Percentiles rank a stretch among this genome's conserved stretches.
Conservation (phyloP, 495 filamentous ascomycete genomes). For the Neurospora tetrasperma region DNA sequence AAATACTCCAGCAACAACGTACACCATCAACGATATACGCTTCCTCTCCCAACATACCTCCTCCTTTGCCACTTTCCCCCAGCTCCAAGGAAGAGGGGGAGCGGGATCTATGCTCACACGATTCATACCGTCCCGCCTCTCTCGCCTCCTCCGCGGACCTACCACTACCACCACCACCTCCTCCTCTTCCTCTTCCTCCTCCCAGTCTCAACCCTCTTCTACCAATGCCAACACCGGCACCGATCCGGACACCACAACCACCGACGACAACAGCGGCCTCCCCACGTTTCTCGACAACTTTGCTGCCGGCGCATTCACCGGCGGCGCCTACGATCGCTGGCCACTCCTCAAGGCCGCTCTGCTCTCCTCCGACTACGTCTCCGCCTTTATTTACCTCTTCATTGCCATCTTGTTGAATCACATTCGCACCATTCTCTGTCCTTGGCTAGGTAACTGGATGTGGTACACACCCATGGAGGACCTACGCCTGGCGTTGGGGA, state of each 20-base stretch:
- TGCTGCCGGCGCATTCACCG: slow-evolving; percentile 3
- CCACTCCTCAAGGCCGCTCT: slow-evolving; percentile 4
- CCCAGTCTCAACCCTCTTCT: neutral
- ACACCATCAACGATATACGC: slow-evolving; percentile 10
- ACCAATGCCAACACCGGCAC: neutral
- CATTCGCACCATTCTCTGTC: slow-evolving; percentile 11
- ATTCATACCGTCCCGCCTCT: neutral
- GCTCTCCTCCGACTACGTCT: slow-evolving; percentile 6
- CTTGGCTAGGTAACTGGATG: slow-evolving; percentile 8
- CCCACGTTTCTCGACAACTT: slow-evolving; percentile 5
- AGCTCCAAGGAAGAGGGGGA: neutral
- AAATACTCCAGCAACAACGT: neutral
- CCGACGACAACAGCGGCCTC: neutral
- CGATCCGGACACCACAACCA: neutral
- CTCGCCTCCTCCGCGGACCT: neutral
- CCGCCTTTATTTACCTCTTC: slow-evolving; percentile 3
- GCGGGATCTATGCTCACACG: neutral
- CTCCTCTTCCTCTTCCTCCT: neutral
- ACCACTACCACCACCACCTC: no score
- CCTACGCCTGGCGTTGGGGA: slow-evolving; percentile 11
- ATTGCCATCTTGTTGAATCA: slow-evolving; percentile 17
- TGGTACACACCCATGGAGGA: slow-evolving; percentile 16
- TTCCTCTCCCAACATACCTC: slow-evolving; percentile 1
- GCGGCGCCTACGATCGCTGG: neutral
- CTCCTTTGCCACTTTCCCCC: slow-evolving; percentile 5